phyloP scores from a whole-genome alignment of 225 moss, liverwort and hornwort species.

The Lunularia cruciata region DNA sequence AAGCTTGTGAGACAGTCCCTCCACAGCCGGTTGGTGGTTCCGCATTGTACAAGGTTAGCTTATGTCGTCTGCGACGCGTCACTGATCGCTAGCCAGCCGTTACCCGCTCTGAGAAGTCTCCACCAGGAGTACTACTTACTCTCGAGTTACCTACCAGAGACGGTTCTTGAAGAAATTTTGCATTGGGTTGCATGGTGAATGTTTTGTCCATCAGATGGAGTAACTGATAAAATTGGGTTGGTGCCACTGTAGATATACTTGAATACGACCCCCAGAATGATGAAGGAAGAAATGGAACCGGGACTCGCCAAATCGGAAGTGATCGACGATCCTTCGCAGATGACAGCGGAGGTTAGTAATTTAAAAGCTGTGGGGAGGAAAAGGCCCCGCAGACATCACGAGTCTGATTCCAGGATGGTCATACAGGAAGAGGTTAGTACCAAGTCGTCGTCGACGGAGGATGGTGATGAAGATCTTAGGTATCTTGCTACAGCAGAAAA shows the following conservation, averaged over 20 bases:
- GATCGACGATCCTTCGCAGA: not conserved
- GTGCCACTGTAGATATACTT: conserved; percentile 10
- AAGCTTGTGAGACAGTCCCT: too few relatives aligned
- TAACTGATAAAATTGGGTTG: not conserved
- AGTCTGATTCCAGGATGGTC: conserved; percentile 24
- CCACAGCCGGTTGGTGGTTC: too few relatives aligned
- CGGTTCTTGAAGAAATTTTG: not conserved
- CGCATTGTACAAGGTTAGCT: too few relatives aligned
- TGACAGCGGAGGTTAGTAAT: not conserved
- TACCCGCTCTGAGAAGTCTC: too few relatives aligned
- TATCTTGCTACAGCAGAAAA: not conserved
- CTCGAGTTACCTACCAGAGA: too few relatives aligned
- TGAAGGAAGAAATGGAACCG: not conserved
- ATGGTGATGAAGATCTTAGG: not conserved
- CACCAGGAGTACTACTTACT: too few relatives aligned
- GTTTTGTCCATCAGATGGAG: not conserved
- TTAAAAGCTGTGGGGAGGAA: conserved; percentile 20
- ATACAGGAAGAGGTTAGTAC: not conserved
- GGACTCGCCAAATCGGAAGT: conserved; percentile 6
- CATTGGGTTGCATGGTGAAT: not conserved
- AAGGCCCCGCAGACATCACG: conserved; percentile 31
- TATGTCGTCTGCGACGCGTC: too few relatives aligned
- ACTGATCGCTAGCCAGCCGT: too few relatives aligned
- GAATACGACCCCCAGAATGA: not conserved
- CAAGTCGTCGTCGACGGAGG: not conserved